A percentile compares a stretch with the other conserved stretches of the same genome.
Evolutionary conservation across 1,284 basidiomycete genomes (phyloP).

Genomic region (Ceratobasidium sp.): DNA sequence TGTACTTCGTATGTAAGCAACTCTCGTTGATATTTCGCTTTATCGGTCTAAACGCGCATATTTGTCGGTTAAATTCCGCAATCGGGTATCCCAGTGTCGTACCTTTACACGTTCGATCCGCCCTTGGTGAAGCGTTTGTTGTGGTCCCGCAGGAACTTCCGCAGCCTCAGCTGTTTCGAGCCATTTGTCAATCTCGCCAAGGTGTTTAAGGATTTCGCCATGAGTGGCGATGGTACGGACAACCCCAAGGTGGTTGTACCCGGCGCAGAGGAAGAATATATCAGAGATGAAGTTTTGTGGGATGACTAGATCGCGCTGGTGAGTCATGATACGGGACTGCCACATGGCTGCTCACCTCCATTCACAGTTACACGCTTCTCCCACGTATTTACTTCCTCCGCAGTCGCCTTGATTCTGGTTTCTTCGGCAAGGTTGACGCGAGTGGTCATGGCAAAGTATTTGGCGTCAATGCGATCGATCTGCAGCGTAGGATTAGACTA

Average conservation of each 20-base stretch:
- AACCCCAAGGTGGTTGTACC: conserved; percentile 85
- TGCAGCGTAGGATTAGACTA: conserved; percentile 48
- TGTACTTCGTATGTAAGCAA: conserved; percentile 85
- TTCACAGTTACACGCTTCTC: conserved; percentile 55
- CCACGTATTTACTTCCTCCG: conserved; percentile 76
- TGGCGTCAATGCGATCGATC: conserved; percentile 89
- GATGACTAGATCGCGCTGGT: conserved; percentile 41
- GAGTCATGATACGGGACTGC: neutral
- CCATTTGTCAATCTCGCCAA: conserved; percentile 78
- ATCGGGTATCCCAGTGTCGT: conserved; percentile 21
- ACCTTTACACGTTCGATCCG: conserved; percentile 75
- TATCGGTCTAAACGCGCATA: conserved; percentile 39
- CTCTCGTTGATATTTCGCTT: conserved; percentile 61
- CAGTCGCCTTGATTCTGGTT: conserved; percentile 88
- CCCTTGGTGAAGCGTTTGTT: conserved; percentile 64
- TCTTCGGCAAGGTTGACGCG: conserved; percentile 82
- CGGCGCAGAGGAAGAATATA: conserved; percentile 85
- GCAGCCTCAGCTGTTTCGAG: conserved; percentile 71
- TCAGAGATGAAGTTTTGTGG: conserved; percentile 93
- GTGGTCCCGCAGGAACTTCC: conserved; percentile 59
- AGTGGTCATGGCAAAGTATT: conserved; percentile 75
- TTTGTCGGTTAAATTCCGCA: neutral
- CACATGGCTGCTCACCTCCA: conserved; percentile 50
- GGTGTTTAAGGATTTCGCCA: conserved; percentile 70
- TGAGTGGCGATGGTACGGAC: conserved; percentile 78